Evolutionary conservation across 306 rosid genomes (phyloP), one percentile per base, ranked within the genome.

Genomic region (Acacia crassicarpa): DNA sequence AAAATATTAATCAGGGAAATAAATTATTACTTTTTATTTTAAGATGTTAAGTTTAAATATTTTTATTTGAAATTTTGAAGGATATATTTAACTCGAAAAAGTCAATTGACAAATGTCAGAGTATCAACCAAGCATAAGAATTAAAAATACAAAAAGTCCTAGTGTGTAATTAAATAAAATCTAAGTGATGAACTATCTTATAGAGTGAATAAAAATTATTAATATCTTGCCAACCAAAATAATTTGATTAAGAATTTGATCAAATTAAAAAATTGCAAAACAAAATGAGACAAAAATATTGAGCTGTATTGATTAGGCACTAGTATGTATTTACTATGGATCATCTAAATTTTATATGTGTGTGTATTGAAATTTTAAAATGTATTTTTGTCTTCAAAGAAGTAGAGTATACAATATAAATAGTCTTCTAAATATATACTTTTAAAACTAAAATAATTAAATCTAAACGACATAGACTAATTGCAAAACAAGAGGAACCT

Each of bases 41-140:
- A 6, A 17, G 0, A 51, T 51, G 8, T 16, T 17, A 17, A 51
- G 7, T 17, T 1, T 51, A 17, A 51, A 51, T 17, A 51, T 51
- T 51, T 51, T 51, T 51, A 51, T 51, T 51, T 51, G 58, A 51
- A 51, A 17, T 5, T 16, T 51, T 51, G 2, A 17, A 48, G 53
- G 53, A 5, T 17, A 16, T 51, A 51, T 0, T 16, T 16, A n/a
- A 32, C 40, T 65, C 45, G n/a, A 8, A 23, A 40, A 56, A 17
- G 17, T 23, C 74, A 61, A 72, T 59, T 77, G 78, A 66, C 23
- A 22, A 59, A n/a, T 56, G 62, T n/a, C n/a, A 56, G 13, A n/a
- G 3, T 25, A 8, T 12, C 20, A 23, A 54, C 22, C 10, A 54
- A 54, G 61, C 61, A 54, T 54, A 30, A 30, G 32, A 30, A 30